Percentiles rank a stretch among this genome's conserved stretches.
Evolutionary conservation across 208 protist genomes (phyloP).

Genomic region (Porcisia deanei): DNA sequence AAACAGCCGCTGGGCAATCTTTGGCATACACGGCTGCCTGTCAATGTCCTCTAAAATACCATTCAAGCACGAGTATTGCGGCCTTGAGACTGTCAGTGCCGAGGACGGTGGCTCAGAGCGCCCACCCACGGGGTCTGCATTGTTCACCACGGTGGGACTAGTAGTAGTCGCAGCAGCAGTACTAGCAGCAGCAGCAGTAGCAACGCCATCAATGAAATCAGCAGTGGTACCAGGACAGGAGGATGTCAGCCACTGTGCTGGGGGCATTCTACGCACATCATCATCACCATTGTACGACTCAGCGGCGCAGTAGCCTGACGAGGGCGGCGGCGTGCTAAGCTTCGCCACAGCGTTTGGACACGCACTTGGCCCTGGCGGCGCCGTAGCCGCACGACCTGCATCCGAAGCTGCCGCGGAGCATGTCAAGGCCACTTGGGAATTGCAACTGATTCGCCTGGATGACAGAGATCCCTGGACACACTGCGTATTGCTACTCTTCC

Average conservation of each 20-base stretch:
- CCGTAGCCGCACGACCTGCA: not conserved
- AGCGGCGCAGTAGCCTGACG: not conserved
- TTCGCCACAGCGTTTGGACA: not conserved
- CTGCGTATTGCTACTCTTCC: not conserved
- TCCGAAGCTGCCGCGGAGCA: not conserved
- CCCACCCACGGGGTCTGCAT: not conserved
- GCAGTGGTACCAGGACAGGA: not conserved
- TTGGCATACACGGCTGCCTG: constrained; percentile 1
- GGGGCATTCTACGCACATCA: not conserved
- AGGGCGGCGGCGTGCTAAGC: not conserved
- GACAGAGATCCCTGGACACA: not conserved
- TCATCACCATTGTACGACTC: constrained; percentile 7
- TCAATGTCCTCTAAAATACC: not conserved
- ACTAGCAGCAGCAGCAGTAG: not conserved
- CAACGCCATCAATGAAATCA: not conserved
- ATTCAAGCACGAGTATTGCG: constrained; percentile 7
- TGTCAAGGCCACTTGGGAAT: not conserved
- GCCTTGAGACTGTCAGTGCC: not conserved
- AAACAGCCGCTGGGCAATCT: constrained; percentile 20
- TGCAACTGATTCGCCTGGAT: not conserved
- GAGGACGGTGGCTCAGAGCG: not conserved
- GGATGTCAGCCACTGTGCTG: not conserved
- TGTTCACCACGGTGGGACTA: not conserved
- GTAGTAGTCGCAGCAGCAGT: no score
- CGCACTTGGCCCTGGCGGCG: not conserved